Conservation (phyloP, 371 early-diverging fungal species). For the Sporodiniella umbellata region DNA sequence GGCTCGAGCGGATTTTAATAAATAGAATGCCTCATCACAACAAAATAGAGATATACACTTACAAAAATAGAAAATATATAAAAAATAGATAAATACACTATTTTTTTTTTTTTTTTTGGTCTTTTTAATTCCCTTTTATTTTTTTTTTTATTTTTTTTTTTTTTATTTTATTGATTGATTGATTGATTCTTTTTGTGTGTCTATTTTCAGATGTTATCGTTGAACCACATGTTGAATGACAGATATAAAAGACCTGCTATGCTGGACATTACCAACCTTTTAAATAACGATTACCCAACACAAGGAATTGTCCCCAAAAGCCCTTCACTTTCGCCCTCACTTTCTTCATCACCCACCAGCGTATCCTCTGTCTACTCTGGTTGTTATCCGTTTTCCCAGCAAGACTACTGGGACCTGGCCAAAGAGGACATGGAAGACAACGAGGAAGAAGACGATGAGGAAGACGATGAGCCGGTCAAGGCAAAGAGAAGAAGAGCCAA, state of each 20-base stretch:
- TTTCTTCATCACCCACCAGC: slow-evolving; percentile 31
- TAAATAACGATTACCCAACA: slow-evolving; percentile 8
- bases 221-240: slow-evolving; percentile 20
- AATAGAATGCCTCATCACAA: no score
- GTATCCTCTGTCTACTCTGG: slow-evolving; percentile 18
- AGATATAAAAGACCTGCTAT: slow-evolving; percentile 32
- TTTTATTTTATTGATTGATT: slow-evolving; percentile 3
- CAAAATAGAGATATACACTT: no score
- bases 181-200: background rate
- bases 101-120: background rate
- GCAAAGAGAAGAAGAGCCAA: slow-evolving; percentile 52
- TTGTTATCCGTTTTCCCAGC: slow-evolving; percentile 25
- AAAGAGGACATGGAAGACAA: no score
- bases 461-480: slow-evolving; percentile 29
- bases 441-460: no score
- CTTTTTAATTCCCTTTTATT: no score
- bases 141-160: slow-evolving; percentile 10
- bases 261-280: slow-evolving; percentile 33
- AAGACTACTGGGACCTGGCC: slow-evolving; percentile 13
- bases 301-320: slow-evolving; percentile 15
- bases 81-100: slow-evolving; percentile 4
- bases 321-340: slow-evolving; percentile 37
- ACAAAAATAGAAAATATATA: no score
- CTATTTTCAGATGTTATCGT: no score
- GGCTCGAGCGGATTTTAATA: slow-evolving; percentile 20